Evolutionary conservation across 2,329 filamentous ascomycete genomes (phyloP).

Genomic region (Fusarium fujikuroi): DNA sequence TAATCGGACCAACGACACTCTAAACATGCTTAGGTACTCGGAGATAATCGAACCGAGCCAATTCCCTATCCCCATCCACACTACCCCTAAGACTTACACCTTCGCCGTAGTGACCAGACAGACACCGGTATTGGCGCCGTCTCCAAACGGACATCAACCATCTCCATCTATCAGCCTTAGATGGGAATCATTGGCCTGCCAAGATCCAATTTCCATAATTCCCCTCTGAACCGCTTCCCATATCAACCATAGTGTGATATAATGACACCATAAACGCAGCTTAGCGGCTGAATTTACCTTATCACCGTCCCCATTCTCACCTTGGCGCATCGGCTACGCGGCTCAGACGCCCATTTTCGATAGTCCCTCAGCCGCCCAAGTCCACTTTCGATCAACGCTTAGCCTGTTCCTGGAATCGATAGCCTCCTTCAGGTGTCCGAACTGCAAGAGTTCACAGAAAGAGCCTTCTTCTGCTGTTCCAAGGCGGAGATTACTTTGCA

Average conservation of each 20-base stretch:
- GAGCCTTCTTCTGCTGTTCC: constrained; percentile 4
- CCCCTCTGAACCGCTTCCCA: constrained; percentile 7
- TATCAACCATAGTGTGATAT: background rate
- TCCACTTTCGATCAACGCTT: constrained; percentile 36
- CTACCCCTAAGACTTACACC: background rate
- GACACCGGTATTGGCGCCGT: background rate
- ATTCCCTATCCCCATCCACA: background rate
- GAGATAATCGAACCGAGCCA: background rate
- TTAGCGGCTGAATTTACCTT: constrained; percentile 1
- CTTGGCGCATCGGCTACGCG: constrained; percentile 29
- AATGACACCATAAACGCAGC: constrained; percentile 11
- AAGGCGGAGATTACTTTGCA: constrained; percentile 35
- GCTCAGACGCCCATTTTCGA: constrained; percentile 23
- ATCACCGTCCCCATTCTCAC: constrained; percentile 1
- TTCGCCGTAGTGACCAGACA: background rate
- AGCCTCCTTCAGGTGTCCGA: constrained; percentile 10
- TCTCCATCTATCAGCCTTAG: background rate
- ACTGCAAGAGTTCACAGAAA: constrained; percentile 14
- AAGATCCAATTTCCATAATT: constrained; percentile 24
- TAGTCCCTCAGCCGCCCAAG: constrained; percentile 21
- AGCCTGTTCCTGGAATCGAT: constrained; percentile 48
- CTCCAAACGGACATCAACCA: background rate
- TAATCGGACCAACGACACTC: background rate
- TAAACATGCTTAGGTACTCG: background rate
- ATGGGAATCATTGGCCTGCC: constrained; percentile 4